Conservation (phyloP, 2,329 filamentous ascomycete species). For the Colletotrichum cordylinicola region DNA sequence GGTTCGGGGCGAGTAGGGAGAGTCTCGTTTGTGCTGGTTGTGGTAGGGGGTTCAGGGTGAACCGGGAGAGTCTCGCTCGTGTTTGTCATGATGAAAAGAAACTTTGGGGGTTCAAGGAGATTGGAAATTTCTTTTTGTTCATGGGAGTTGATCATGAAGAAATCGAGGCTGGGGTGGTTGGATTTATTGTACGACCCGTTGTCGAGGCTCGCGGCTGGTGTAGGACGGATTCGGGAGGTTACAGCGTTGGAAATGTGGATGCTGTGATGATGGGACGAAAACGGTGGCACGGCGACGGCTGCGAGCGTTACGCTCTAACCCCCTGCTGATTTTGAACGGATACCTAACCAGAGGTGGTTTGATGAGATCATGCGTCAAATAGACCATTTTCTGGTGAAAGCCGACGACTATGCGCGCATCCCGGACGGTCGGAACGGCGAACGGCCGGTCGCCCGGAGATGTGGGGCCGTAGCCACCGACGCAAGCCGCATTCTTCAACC, state of each 20-base stretch:
- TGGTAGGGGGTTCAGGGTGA: neutral
- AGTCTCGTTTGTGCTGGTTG: neutral
- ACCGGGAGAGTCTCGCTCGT: neutral
- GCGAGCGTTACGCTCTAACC: neutral
- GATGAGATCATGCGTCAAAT: neutral
- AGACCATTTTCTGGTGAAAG: rapidly evolving
- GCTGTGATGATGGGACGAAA: neutral
- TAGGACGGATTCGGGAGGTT: slow-evolving; percentile 3
- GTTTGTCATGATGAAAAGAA: neutral
- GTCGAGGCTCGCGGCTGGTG: neutral
- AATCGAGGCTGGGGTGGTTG: neutral
- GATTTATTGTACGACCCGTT: neutral
- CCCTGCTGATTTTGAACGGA: neutral
- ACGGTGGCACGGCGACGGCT: neutral
- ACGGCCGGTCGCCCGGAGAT: neutral
- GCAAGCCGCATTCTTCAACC: neutral
- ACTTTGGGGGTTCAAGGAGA: neutral
- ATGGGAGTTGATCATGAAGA: neutral
- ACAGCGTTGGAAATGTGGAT: neutral
- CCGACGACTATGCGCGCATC: neutral
- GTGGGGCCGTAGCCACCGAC: neutral
- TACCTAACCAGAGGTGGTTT: neutral
- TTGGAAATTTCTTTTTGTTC: neutral
- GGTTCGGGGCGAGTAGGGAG: neutral
- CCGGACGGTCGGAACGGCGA: neutral